A percentile compares a stretch with the other conserved stretches of the same genome.
These are phyloP conservation scores for Acorus calamus DNA, from an alignment of 106 monocot genomes.

Conservation along the genomic window DNA sequence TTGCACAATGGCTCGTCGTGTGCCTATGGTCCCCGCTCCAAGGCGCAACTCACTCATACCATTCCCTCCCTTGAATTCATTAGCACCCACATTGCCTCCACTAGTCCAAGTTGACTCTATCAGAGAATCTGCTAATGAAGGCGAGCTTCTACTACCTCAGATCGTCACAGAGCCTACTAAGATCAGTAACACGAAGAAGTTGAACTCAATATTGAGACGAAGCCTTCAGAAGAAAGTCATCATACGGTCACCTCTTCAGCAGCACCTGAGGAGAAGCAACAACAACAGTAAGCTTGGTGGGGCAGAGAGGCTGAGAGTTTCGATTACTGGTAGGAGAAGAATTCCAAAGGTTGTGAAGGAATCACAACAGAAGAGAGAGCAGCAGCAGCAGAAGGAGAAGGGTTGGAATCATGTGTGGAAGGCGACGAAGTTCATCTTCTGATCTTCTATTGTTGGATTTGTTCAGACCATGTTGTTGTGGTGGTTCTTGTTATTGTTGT, in stretches of 20 bases:
- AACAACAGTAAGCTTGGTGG: background rate
- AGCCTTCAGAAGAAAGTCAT: conserved; percentile 78
- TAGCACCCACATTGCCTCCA: conserved; percentile 7
- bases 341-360: conserved; percentile 4
- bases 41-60: conserved; percentile 51
- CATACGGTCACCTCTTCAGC: conserved; percentile 41
- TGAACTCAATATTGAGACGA: conserved; percentile 41
- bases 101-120: background rate
- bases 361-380: conserved; percentile 12
- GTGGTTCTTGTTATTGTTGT: too few relatives aligned
- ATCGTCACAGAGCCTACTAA: conserved; percentile 4
- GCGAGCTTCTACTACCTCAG: background rate
- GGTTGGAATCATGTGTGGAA: conserved; percentile 47
- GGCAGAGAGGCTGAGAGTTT: conserved; percentile 21
- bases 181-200: conserved; percentile 20
- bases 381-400: conserved; percentile 36
- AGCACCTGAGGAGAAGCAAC: conserved; percentile 24
- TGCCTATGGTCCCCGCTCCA: conserved; percentile 13
- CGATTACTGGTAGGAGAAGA: conserved; percentile 12
- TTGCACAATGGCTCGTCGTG: conserved; percentile 3
- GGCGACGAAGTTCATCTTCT: conserved; percentile 9
- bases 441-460: background rate
- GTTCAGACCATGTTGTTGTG: too few relatives aligned
- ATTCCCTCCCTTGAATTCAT: conserved; percentile 18
- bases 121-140: conserved; percentile 3